Conservation (phyloP, 257 asterid species). For the Solanum pinnatisectum region DNA sequence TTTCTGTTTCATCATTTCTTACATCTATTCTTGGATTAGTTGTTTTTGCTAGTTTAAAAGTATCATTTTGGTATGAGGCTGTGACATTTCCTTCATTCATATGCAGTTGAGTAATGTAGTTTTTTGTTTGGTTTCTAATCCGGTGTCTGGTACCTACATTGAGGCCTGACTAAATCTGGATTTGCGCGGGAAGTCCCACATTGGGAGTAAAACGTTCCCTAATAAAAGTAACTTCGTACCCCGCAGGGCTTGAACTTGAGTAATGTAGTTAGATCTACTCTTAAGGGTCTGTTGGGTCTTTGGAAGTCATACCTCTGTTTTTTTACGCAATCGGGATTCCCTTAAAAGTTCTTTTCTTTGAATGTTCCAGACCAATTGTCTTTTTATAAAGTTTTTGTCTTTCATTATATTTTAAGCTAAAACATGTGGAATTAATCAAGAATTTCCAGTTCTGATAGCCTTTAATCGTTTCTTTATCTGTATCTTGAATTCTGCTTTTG, state of each 20-base stretch:
- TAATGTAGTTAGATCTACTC: background rate
- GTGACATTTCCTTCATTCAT: background rate
- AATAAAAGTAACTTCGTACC: background rate
- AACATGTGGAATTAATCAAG: background rate
- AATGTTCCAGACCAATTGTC: background rate
- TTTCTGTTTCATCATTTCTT: background rate
- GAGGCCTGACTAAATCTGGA: background rate
- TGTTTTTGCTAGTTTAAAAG: background rate
- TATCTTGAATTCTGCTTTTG: background rate
- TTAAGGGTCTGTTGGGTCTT: background rate
- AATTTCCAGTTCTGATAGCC: background rate
- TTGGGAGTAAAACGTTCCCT: background rate
- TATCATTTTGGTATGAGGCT: background rate
- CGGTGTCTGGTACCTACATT: background rate
- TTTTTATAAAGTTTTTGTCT: background rate
- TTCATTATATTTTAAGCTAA: background rate
- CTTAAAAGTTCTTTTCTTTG: background rate
- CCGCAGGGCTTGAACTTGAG: background rate
- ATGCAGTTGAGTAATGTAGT: background rate
- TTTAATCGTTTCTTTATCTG: background rate
- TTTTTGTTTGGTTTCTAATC: background rate
- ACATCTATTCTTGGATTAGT: background rate
- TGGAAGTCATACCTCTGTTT: background rate
- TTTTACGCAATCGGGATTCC: background rate
- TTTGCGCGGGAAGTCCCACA: background rate